Percentiles rank a stretch among this genome's conserved stretches.
Conservation (phyloP, 371 early-diverging fungal species). For the Dinochytrium kinnereticum region DNA sequence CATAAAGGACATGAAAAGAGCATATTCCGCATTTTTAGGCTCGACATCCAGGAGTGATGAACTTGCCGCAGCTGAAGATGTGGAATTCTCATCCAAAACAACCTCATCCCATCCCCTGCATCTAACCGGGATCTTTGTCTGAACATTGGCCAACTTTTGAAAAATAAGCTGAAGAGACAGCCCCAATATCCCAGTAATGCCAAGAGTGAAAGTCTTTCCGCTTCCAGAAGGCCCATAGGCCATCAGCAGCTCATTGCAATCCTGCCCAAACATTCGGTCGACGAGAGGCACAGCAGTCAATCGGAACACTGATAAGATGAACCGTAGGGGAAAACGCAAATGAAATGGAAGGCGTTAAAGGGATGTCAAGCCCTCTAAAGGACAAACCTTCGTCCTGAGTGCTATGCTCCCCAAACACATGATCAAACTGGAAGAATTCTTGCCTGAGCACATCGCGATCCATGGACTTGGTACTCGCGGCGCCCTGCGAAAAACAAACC, state of each 20-base stretch:
- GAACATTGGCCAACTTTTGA: neutral
- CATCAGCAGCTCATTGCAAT: conserved; percentile 26
- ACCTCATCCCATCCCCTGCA: conserved; percentile 1
- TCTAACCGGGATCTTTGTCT: neutral
- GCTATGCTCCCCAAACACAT: conserved; percentile 12
- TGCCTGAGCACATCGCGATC: neutral
- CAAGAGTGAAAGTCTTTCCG: conserved; percentile 33
- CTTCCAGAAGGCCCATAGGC: conserved; percentile 37
- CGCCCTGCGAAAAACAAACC: conserved; percentile 1
- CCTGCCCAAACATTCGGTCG: neutral
- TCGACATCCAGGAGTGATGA: neutral
- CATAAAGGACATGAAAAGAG: conserved; percentile 29
- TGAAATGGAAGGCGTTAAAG: neutral
- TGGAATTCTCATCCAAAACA: neutral
- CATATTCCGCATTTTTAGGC: neutral
- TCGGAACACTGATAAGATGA: neutral
- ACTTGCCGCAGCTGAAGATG: neutral
- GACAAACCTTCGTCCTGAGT: neutral
- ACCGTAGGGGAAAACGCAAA: neutral
- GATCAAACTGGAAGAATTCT: conserved; percentile 7
- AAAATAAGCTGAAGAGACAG: conserved; percentile 17
- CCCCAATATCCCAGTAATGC: conserved; percentile 5
- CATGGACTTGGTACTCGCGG: neutral
- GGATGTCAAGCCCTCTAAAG: neutral
- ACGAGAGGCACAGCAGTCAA: conserved; percentile 9